These are phyloP conservation scores for Trypanosoma platydactyli DNA, from an alignment of 208 protist species.

Conservation along the genomic window DNA sequence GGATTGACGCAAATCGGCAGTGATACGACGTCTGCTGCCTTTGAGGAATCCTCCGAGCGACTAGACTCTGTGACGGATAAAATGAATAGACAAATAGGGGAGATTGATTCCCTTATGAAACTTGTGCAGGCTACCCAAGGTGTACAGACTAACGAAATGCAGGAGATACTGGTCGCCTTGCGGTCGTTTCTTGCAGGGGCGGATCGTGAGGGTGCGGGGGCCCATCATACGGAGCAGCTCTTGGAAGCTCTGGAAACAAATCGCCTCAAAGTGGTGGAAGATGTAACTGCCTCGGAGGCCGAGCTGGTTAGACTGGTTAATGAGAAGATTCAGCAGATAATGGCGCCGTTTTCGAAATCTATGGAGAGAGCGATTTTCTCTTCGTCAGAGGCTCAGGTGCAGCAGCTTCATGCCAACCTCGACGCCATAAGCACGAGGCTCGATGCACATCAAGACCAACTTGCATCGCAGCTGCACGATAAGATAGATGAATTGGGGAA, in stretches of 20 bases:
- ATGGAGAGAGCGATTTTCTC: background rate
- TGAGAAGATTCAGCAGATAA: constrained; percentile 8
- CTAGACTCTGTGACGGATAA: constrained; percentile 22
- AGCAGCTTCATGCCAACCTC: constrained; percentile 11
- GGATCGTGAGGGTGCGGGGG: background rate
- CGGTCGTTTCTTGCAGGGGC: constrained; percentile 18
- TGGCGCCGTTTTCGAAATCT: constrained; percentile 10
- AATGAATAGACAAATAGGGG: constrained; percentile 15
- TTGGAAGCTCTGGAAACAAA: constrained; percentile 18
- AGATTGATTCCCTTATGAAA: constrained; percentile 22
- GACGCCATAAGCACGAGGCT: constrained; percentile 9
- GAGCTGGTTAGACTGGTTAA: constrained; percentile 20
- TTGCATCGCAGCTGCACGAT: constrained; percentile 16
- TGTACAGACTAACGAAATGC: constrained; percentile 22
- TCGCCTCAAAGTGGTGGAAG: constrained; percentile 26
- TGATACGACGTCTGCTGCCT: background rate
- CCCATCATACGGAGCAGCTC: background rate
- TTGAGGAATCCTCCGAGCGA: background rate
- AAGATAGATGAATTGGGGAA: constrained; percentile 24
- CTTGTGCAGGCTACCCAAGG: constrained; percentile 6
- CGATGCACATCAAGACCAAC: constrained; percentile 3
- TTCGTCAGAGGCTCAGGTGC: constrained; percentile 4
- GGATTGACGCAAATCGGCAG: constrained; percentile 5
- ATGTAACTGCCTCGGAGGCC: constrained; percentile 8
- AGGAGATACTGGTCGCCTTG: constrained; percentile 16